A percentile compares a stretch with the other conserved stretches of the same genome.
These are phyloP conservation scores for Leersia perrieri DNA, from an alignment of 176 grass and related monocot species.

Conservation along the genomic window DNA sequence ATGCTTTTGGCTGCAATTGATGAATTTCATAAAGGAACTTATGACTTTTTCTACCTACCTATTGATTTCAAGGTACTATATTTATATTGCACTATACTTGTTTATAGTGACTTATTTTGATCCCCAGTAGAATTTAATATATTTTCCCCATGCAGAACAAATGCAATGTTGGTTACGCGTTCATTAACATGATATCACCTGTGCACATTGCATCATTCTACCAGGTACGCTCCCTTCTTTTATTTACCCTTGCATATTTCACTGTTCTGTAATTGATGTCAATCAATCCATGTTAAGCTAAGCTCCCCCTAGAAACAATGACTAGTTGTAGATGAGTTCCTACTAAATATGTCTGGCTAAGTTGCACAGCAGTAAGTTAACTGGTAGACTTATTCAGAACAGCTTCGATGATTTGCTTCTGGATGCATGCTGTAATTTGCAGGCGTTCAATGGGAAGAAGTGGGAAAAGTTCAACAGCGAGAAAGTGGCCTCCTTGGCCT, in stretches of 20 bases:
- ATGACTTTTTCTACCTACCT: constrained; percentile 95
- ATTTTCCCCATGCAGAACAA: constrained; percentile 70
- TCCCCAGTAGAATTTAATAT: neutral
- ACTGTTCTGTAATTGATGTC: neutral
- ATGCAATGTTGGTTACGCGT: constrained; percentile 99
- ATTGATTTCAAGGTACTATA: constrained; percentile 91
- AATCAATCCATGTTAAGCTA: neutral
- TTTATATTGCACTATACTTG: neutral
- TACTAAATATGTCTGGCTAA: neutral
- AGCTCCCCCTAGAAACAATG: neutral
- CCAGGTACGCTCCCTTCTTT: constrained; percentile 49
- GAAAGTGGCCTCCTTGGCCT: constrained; percentile 91
- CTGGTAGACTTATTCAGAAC: neutral
- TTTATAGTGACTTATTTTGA: neutral
- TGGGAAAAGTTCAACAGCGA: constrained; percentile 99
- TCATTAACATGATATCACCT: constrained; percentile 92
- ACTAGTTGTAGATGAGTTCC: no score
- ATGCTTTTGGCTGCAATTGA: constrained; percentile 94
- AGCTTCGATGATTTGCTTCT: constrained; percentile 14
- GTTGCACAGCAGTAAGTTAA: constrained; percentile 4
- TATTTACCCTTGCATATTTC: neutral
- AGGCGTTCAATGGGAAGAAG: constrained; percentile 94
- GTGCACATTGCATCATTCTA: constrained; percentile 89
- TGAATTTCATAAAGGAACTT: constrained; percentile 81
- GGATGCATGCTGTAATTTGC: constrained; percentile 8